A percentile compares a stretch with the other conserved stretches of the same genome.
These are phyloP conservation scores for Chamaenerion angustifolium DNA, from an alignment of 345 rosid genomes.

Conservation along the genomic window DNA sequence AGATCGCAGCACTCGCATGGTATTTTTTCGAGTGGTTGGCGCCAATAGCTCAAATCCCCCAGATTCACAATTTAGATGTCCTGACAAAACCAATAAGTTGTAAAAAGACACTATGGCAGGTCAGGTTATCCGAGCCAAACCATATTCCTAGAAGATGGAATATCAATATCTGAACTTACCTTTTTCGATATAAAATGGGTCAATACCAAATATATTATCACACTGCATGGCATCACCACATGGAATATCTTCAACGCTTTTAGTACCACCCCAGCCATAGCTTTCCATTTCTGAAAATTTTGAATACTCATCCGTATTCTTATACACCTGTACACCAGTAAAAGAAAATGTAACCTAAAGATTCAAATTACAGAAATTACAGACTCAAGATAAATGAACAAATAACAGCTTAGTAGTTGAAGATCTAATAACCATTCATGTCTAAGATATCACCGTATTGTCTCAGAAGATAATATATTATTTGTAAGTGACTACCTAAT, in stretches of 20 bases:
- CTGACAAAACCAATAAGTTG: constrained; percentile 13
- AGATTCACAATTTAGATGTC: constrained; percentile 29
- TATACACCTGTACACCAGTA: constrained; percentile 27
- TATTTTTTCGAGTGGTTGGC: constrained; percentile 79
- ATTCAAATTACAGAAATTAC: not conserved
- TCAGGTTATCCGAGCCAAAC: not conserved
- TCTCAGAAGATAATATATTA: no score
- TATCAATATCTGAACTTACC: constrained; percentile 25
- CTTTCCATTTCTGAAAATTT: constrained; percentile 44
- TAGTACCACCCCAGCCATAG: constrained; percentile 72
- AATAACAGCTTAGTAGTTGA: no score
- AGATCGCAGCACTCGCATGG: constrained; percentile 74
- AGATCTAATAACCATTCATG: no score
- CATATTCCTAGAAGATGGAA: not conserved
- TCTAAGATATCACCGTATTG: no score
- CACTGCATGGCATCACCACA: constrained; percentile 26
- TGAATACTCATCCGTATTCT: constrained; percentile 8
- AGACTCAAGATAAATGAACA: no score
- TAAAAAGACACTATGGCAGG: no score
- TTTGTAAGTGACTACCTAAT: no score
- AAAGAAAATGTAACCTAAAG: constrained; percentile 3
- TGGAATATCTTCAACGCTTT: constrained; percentile 16
- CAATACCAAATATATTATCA: constrained; percentile 47
- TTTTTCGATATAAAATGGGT: constrained; percentile 67
- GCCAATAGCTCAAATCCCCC: constrained; percentile 77